phyloP scores from a whole-genome alignment of 2,329 filamentous ascomycete species.

The Monilinia aucupariae region DNA sequence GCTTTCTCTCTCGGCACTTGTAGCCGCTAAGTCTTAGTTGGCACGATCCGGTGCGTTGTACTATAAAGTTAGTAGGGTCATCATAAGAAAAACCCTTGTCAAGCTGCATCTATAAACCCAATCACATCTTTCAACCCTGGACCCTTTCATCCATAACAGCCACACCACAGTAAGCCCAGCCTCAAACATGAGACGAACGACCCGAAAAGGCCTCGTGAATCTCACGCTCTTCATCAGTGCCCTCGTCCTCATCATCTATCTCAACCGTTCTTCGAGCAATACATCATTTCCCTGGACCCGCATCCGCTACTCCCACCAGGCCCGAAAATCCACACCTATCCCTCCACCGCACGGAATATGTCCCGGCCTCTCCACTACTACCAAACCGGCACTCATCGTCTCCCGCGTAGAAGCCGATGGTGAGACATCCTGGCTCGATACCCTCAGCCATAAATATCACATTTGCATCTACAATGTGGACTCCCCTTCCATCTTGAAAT shows the following conservation, averaged over 20 bases:
- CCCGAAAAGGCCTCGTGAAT: constrained; percentile 36
- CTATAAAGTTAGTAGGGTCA: background rate
- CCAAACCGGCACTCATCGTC: constrained; percentile 43
- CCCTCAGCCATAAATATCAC: constrained; percentile 39
- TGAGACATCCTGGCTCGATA: constrained; percentile 40
- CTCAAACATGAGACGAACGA: constrained; percentile 37
- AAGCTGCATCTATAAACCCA: background rate
- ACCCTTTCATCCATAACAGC: background rate
- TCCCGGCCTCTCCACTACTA: constrained; percentile 37
- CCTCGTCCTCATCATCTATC: constrained; percentile 37
- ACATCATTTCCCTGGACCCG: constrained; percentile 41
- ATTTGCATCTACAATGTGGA: constrained; percentile 43
- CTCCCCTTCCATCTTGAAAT: constrained; percentile 28
- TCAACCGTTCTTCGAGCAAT: constrained; percentile 33
- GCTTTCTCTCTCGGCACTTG: background rate
- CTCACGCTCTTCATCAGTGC: constrained; percentile 36
- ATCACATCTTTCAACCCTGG: background rate
- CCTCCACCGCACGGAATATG: constrained; percentile 40
- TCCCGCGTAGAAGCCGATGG: constrained; percentile 41
- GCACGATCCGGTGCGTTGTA: background rate
- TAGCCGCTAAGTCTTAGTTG: background rate
- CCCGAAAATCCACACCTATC: constrained; percentile 20
- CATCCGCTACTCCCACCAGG: constrained; percentile 39
- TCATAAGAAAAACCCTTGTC: background rate
- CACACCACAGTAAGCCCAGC: background rate